Base-by-base conservation (phyloP, 2,329 filamentous ascomycete species). In the Cytospora piceae region DNA sequence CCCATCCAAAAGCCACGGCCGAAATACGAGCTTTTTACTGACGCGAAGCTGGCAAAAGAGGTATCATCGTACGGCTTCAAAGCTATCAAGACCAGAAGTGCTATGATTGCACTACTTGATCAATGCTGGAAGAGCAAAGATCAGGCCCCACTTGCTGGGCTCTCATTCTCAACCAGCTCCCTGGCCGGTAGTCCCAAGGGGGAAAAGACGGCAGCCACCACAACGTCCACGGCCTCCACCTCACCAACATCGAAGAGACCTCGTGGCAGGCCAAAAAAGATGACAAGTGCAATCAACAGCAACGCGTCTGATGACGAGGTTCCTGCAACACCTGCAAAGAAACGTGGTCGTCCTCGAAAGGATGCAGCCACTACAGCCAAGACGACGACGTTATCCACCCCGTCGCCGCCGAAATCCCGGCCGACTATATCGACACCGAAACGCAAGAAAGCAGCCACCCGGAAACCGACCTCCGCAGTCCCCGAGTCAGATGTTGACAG, bases 21-120 rank as follows among this genome's bases (percentile, higher is more conserved):
- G 2, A 83, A 85, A 14, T 93, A 85, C 67, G 81, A 84, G 51
- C 76, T 83, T 0, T 88, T 85, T 66, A 88, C 88, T 3, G 88
- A 90, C 67, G 77, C 81, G 11, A 85, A 90, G 65, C 78, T 94
- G 20, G 79, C 86, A 3, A 85, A 82, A 64, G 83, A 90, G 71
- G 78, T 94, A 54, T 78, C 83, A 6, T 80, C 81, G 0, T 93
- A 87, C 71, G 90, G 89, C 0, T 93, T 94, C 76, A 94, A 93
- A 73, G 80, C 88, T 1, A 79, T 93, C 34, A 91, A 88, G 73
- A 86, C 81, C 63, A 83, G 91, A 22, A 81, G 83, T 58, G 86
- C 86, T 11, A 92, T 92, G 88, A 87, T 94, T 67, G 80, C 85
- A 1, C 76, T 93, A 14, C 78, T 94, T 15, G 80, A 90, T 60